phyloP scores from a whole-genome alignment of 2,329 filamentous ascomycete genomes.

The Monosporascus sp. region DNA sequence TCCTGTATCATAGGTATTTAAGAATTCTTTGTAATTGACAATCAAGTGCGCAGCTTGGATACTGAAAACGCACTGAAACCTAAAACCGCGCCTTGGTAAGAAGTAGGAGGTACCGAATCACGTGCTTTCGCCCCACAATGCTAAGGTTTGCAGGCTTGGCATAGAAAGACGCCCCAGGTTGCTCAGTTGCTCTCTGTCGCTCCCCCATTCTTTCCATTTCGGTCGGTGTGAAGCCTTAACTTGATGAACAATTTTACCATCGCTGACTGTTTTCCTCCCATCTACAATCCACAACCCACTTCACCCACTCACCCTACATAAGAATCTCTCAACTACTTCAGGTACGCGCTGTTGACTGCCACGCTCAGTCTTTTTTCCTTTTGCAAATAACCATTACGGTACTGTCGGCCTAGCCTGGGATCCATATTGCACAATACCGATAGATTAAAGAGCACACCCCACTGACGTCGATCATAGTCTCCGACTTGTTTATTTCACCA shows the following conservation, averaged over 20 bases:
- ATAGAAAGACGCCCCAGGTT: neutral
- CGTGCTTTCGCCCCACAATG: neutral
- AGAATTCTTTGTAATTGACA: too few species aligned
- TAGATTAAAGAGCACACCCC: conserved; percentile 11
- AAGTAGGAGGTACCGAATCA: neutral
- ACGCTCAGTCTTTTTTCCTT: too few species aligned
- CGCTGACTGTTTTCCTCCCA: neutral
- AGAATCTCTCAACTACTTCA: neutral
- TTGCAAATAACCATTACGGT: neutral
- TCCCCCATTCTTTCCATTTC: neutral
- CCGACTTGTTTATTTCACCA: conserved; percentile 39
- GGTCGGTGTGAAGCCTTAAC: neutral
- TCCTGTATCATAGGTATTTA: neutral
- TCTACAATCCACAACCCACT: neutral
- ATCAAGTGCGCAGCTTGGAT: too few species aligned
- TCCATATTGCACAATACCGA: conserved; percentile 1
- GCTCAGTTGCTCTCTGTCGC: neutral
- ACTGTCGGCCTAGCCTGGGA: neutral
- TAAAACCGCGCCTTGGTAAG: neutral
- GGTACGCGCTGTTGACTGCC: neutral
- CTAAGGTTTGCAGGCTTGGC: neutral
- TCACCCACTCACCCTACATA: neutral
- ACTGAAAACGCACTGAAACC: neutral
- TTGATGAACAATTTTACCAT: neutral
- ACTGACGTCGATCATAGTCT: conserved; percentile 21